Percentiles rank a stretch among this genome's conserved stretches.
Evolutionary conservation across 169 alveolate species (phyloP).

Genomic region (Theileria parva): DNA sequence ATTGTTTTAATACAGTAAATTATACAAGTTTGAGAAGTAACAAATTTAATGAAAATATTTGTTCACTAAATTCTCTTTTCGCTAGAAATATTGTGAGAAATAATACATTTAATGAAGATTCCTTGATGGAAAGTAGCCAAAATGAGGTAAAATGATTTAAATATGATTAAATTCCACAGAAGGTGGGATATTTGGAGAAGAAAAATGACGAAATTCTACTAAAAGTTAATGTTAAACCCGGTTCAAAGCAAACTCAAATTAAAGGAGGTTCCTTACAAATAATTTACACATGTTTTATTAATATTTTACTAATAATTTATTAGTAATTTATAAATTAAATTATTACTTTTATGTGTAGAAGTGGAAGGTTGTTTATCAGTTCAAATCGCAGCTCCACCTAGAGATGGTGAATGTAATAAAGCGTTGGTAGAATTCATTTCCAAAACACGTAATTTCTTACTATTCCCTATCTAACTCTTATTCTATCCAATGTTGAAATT

Average conservation of each 20-base stretch:
- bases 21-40: too few species aligned
- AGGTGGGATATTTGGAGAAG: constrained; percentile 6
- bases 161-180: too few species aligned
- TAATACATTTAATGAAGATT: too few species aligned
- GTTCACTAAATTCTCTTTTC: too few species aligned
- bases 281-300: neutral
- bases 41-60: too few species aligned
- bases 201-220: constrained; percentile 35
- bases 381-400: constrained; percentile 86
- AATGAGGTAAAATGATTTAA: too few species aligned
- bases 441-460: constrained; percentile 59
- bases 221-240: constrained; percentile 63
- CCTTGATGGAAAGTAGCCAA: too few species aligned
- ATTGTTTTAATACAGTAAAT: too few species aligned
- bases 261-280: constrained; percentile 20
- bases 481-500: too few species aligned
- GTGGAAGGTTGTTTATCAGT: constrained; percentile 38
- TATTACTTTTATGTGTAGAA: neutral
- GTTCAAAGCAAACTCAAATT: constrained; percentile 56
- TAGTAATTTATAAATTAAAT: neutral
- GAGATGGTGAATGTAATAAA: constrained; percentile 84
- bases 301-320: too few species aligned
- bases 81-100: too few species aligned
- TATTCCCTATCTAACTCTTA: neutral
- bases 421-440: constrained; percentile 80